phyloP scores from a whole-genome alignment of 106 monocot species.

The Phalaenopsis equestris region DNA sequence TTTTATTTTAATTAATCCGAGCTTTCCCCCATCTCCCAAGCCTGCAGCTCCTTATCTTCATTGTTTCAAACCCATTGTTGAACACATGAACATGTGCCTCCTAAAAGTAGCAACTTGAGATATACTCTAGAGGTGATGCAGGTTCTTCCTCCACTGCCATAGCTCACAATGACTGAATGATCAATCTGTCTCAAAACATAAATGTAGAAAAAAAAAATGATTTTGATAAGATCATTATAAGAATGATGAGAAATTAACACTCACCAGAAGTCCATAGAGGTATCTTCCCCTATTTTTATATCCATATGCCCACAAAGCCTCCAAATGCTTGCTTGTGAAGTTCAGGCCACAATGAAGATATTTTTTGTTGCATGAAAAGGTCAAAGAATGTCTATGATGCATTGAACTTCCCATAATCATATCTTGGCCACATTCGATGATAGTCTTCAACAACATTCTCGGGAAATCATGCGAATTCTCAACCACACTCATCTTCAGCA shows the following conservation, averaged over 20 bases:
- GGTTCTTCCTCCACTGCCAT: constrained; percentile 10
- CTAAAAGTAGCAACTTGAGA: background rate
- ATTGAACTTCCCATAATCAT: constrained; percentile 74
- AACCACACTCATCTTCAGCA: constrained; percentile 13
- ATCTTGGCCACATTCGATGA: constrained; percentile 39
- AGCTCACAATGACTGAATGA: constrained; percentile 18
- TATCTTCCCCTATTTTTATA: background rate
- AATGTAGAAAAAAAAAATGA: background rate
- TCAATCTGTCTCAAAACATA: constrained; percentile 11
- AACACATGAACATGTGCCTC: background rate
- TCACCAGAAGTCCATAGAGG: constrained; percentile 17
- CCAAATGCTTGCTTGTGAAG: constrained; percentile 52
- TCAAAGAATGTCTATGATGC: constrained; percentile 81
- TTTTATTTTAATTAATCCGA: background rate
- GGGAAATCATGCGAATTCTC: constrained; percentile 23
- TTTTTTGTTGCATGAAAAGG: constrained; percentile 2
- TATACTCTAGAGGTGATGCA: constrained; percentile 19
- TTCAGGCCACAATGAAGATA: constrained; percentile 38
- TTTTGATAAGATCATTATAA: background rate
- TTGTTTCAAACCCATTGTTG: constrained; percentile 8
- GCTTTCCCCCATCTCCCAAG: constrained; percentile 10
- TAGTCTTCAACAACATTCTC: constrained; percentile 27
- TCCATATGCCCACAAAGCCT: constrained; percentile 27
- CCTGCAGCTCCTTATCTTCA: constrained; percentile 5
- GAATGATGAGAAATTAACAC: background rate